These are phyloP conservation scores for Physcomitrium patens DNA, from an alignment of 225 moss, liverwort and hornwort genomes.

Conservation along the genomic window DNA sequence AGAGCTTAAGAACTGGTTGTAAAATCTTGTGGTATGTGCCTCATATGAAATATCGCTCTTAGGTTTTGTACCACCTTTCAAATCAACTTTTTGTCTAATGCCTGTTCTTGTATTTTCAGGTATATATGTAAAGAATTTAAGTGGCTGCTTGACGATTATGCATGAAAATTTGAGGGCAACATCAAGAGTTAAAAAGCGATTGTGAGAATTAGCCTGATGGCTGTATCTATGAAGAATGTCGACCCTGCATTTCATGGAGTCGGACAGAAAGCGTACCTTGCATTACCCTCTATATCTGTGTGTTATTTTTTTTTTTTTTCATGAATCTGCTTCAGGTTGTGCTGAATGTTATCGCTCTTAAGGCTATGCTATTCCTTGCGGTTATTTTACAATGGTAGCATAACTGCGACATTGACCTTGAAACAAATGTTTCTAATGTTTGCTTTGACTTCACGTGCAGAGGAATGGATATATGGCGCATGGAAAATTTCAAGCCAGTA, in stretches of 20 bases:
- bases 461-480: slow-evolving; percentile 74
- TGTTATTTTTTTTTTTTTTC: not conserved
- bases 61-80: slow-evolving; percentile 6
- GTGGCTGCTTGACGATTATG: slow-evolving; percentile 45
- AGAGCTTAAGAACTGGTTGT: not conserved
- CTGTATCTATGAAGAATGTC: slow-evolving; percentile 97
- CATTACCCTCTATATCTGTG: slow-evolving; percentile 5
- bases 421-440: slow-evolving; percentile 6
- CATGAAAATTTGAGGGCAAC: slow-evolving; percentile 39
- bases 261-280: slow-evolving; percentile 94
- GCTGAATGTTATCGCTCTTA: not conserved
- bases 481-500: slow-evolving; percentile 67
- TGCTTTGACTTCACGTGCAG: slow-evolving; percentile 58
- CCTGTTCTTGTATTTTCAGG: slow-evolving; percentile 36
- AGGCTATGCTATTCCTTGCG: slow-evolving; percentile 2
- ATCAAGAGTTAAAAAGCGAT: slow-evolving; percentile 39
- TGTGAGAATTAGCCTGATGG: slow-evolving; percentile 60
- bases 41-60: not conserved
- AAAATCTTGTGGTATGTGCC: not conserved
- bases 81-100: not conserved
- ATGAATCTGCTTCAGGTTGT: not conserved
- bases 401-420: not conserved
- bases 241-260: slow-evolving; percentile 89
- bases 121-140: slow-evolving; percentile 23
- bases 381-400: slow-evolving; percentile 9